Percentiles rank a stretch among this genome's conserved stretches.
Evolutionary conservation across 2,329 filamentous ascomycete genomes (phyloP).

Genomic region (Penicillium sp.): DNA sequence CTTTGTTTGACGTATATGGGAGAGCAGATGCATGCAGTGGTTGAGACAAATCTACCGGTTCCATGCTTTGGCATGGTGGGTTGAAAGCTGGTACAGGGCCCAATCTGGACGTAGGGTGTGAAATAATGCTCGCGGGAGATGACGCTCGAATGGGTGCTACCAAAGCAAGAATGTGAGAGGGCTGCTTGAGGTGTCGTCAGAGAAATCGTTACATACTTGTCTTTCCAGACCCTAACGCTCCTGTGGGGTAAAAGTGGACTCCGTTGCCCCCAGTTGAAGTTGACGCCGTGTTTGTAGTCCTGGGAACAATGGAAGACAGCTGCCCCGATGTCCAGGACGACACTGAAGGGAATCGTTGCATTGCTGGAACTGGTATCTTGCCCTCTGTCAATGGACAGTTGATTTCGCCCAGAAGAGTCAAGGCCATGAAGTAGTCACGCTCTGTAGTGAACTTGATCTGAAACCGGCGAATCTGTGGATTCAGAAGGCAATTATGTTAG

Average conservation of each 20-base stretch:
- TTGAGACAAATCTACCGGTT: not conserved
- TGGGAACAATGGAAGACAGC: conserved; percentile 8
- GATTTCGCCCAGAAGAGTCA: conserved; percentile 42
- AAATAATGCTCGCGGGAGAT: conserved; percentile 8
- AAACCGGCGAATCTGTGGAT: conserved; percentile 42
- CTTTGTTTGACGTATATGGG: not conserved
- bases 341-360: conserved; percentile 24
- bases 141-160: conserved; percentile 11
- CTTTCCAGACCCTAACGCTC: not conserved
- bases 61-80: not conserved
- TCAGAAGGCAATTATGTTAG: not conserved
- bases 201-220: conserved; percentile 10
- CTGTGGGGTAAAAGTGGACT: conserved; percentile 2
- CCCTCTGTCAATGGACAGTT: conserved; percentile 46
- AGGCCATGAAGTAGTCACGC: conserved; percentile 41
- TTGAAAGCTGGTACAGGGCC: not conserved
- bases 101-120: not conserved
- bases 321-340: conserved; percentile 27
- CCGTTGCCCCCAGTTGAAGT: conserved; percentile 9
- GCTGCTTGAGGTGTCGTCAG: not conserved
- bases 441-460: conserved; percentile 45
- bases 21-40: not conserved
- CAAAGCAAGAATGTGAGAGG: not conserved
- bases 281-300: not conserved
- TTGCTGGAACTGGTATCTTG: conserved; percentile 23